Evolutionary conservation across 2,329 filamentous ascomycete genomes (phyloP), one percentile per base, ranked within the genome.

Genomic region (Aspergillus pseudoglaucus): DNA sequence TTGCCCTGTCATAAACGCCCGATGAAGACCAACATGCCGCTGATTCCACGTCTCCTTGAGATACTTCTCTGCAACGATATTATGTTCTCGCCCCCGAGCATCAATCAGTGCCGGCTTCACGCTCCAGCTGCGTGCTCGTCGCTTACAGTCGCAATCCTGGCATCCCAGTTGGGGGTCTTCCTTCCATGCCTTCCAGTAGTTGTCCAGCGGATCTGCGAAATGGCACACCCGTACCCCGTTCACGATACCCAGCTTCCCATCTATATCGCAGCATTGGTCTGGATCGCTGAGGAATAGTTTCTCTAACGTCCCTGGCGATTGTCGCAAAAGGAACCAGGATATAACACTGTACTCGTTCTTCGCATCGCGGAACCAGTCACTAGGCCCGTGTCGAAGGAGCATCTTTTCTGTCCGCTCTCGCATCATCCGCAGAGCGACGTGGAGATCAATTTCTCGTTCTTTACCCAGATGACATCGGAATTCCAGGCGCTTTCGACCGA

Each of bases 31-130:
- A 42, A 53, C 48, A 58, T 55, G 48, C 48, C 60, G 48, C 46
- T 63, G 54, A 41, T 53, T 56, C 52, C 60, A 62, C 57, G 59
- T 62, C 46, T 63, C 59, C 30, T 53, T 58, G 22, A 63, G 50
- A 51, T 61, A 63, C 23, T 54, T 49, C 45, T 61, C 54, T 12
- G 59, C 60, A n/a, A 51, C 51, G 22, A 55, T 54, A 33, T 62
- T 56, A 12, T 52, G 57, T 39, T 58, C 56, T 10, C 55, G 42
- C 7, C 60, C 60, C 32, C 53, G 55, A 33, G 54, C 56, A 47
- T 63, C 60, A 43, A 62, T 58, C 45, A 62, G 42, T 17, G 56
- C 54, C n/a, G 57, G 59, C 37, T 62, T 60, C 12, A 60, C 55
- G 42, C 60, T 63, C 49, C 60, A 62, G 43, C 60, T 63, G 22